These are phyloP conservation scores for Geotrichum carabidarum DNA, from an alignment of 1,139 yeast species.

Conservation along the genomic window DNA sequence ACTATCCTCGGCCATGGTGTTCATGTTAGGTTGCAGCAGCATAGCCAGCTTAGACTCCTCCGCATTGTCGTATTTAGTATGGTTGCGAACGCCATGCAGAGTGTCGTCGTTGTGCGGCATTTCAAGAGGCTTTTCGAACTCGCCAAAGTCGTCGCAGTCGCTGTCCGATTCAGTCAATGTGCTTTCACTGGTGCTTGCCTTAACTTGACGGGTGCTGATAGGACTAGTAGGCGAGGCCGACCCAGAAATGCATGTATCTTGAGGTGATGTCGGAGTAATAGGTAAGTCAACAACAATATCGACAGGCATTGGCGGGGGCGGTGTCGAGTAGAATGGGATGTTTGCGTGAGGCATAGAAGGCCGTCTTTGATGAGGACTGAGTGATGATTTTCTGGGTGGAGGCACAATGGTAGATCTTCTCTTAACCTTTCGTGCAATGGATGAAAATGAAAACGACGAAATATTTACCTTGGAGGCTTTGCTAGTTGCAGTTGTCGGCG, in stretches of 20 bases:
- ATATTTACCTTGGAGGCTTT: background rate
- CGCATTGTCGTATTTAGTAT: background rate
- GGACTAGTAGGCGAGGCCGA: too few species aligned
- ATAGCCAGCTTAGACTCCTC: background rate
- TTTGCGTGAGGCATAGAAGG: background rate
- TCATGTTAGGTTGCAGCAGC: background rate
- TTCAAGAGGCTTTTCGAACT: background rate
- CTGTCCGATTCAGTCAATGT: background rate
- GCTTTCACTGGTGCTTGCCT: conserved; percentile 1
- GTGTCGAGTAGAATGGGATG: too few species aligned
- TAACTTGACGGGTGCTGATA: too few species aligned
- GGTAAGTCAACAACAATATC: too few species aligned
- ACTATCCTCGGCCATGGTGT: background rate
- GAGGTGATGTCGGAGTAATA: background rate
- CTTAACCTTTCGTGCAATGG: conserved; percentile 7
- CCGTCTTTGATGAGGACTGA: background rate
- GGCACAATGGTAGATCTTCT: background rate
- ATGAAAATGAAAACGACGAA: background rate
- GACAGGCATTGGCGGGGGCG: too few species aligned
- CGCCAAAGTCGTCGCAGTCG: background rate
- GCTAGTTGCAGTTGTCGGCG: background rate
- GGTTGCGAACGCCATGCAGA: background rate
- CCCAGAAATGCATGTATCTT: background rate
- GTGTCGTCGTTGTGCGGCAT: background rate
- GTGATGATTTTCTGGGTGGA: background rate